Base-by-base conservation (phyloP, 2,329 filamentous ascomycete species). In the Bimuria novae-zelandiae region DNA sequence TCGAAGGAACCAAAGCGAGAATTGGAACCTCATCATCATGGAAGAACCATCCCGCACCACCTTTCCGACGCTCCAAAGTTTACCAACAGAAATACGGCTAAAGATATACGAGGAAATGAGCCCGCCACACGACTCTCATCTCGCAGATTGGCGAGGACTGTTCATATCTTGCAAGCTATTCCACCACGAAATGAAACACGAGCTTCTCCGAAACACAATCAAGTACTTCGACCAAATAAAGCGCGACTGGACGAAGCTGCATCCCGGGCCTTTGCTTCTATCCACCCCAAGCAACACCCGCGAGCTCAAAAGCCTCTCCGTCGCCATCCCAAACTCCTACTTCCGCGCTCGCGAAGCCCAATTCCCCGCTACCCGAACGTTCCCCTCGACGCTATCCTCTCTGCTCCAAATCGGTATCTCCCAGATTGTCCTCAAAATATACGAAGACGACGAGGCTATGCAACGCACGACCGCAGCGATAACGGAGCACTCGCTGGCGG, bases 141-240 rank as follows among this genome's bases (percentile, higher is more conserved):
- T 36, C 16, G 19, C 30, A 36, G 43, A 46, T 25, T 46, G 43
- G 43, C 35, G 14, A 25, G 43, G 43, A 19, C 3, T 46, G 17
- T 36, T 35, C 21, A n/a, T 36, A 6, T 46, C 43, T 22, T 46
- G 43, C 14, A 46, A 36, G 16, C 30, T n/a, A 8, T 17, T 46
- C 14, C 29, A 46, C 11, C 27, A 35, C 43, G 43, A 46, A 29
- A 46, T 46, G 43, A 46, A 46, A 32, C 30, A 46, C 25, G 43
- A 46, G 19, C 30, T 46, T 17, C 14, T 46, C 12, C 43, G 43
- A 11, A 46, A 36, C 21, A 46, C 36, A 30, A 17, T 17, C 11
- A 36, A 21, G 12, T 46, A 46, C 29, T 17, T 46, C 17, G 30
- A 46, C 5, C 30, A 25, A 11, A 25, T 46, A 2, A n/a, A 25